phyloP scores from a whole-genome alignment of 2,329 filamentous ascomycete species.

The Apiospora hydei region DNA sequence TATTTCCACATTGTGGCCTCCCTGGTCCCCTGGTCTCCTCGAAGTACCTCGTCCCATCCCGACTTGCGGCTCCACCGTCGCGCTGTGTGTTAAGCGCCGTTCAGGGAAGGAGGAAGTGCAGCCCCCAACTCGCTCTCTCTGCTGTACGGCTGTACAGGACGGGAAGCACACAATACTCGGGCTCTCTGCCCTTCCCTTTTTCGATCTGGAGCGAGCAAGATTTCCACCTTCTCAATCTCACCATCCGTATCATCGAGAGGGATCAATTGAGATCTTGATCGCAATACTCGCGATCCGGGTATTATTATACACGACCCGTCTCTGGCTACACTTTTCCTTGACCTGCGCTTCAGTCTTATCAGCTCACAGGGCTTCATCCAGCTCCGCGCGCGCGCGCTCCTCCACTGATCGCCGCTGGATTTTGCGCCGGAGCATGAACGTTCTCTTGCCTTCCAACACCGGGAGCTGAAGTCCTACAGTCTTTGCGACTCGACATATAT shows the following conservation, averaged over 20 bases:
- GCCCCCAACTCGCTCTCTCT: background rate
- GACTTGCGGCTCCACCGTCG: slow-evolving; percentile 10
- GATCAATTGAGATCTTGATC: background rate
- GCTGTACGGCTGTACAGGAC: background rate
- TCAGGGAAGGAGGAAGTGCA: background rate
- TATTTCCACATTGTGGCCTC: slow-evolving; percentile 7
- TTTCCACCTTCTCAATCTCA: slow-evolving; percentile 4
- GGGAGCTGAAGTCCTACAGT: slow-evolving; percentile 2
- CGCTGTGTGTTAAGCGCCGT: background rate
- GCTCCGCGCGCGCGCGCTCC: slow-evolving; percentile 2
- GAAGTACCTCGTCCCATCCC: background rate
- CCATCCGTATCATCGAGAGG: background rate
- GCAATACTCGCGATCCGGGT: background rate
- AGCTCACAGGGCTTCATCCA: background rate
- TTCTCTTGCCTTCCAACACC: slow-evolving; percentile 1
- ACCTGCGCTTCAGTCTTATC: background rate
- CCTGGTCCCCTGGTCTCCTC: background rate
- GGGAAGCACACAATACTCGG: slow-evolving; percentile 20
- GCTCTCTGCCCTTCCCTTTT: slow-evolving; percentile 9
- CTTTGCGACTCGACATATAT: slow-evolving; percentile 22
- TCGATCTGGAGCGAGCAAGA: background rate
- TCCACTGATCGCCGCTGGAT: slow-evolving; percentile 11
- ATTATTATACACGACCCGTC: background rate
- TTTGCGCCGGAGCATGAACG: background rate
- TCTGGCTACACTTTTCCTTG: background rate